These are phyloP conservation scores for Cenchrus americanus DNA, from an alignment of 176 grass and related monocot genomes.

Conservation along the genomic window DNA sequence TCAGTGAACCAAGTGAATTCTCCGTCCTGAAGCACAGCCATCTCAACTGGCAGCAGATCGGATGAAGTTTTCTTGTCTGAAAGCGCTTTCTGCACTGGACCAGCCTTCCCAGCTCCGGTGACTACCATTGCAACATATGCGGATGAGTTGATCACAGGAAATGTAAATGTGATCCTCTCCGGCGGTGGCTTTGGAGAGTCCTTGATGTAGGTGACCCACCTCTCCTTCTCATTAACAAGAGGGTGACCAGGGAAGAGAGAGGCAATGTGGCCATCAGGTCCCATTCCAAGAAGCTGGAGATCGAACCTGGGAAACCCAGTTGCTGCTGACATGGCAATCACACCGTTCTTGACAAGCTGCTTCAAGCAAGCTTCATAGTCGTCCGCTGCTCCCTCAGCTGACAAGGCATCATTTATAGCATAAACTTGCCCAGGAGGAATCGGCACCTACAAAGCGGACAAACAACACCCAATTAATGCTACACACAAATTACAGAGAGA, in stretches of 20 bases:
- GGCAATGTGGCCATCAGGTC: slow-evolving; percentile 93
- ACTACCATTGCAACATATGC: slow-evolving; percentile 86
- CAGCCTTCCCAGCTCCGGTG: slow-evolving; percentile 71
- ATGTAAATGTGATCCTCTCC: slow-evolving; percentile 93
- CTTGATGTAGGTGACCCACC: slow-evolving; percentile 88
- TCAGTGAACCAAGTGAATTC: slow-evolving; percentile 96
- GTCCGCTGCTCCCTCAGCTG: slow-evolving; percentile 85
- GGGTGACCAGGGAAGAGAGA: slow-evolving; percentile 96
- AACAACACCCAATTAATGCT: background rate
- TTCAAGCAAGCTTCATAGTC: slow-evolving; percentile 83
- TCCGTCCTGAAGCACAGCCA: slow-evolving; percentile 81
- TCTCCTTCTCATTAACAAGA: slow-evolving; percentile 68
- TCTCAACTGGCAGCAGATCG: slow-evolving; percentile 76
- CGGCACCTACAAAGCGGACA: slow-evolving; percentile 64
- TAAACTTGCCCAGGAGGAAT: slow-evolving; percentile 81
- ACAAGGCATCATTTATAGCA: slow-evolving; percentile 92
- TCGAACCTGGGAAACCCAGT: slow-evolving; percentile 86
- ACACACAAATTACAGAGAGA: background rate
- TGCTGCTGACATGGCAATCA: slow-evolving; percentile 51
- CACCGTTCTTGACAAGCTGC: slow-evolving; percentile 70
- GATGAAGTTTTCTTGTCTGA: slow-evolving; percentile 57
- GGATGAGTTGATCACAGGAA: slow-evolving; percentile 92
- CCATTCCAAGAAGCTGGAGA: slow-evolving; percentile 93
- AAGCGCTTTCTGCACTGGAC: slow-evolving; percentile 71
- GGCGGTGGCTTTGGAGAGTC: slow-evolving; percentile 98